Evolutionary conservation across 129 eudicot species (phyloP), one percentile per base, ranked within the genome.

Genomic region (Rutidosis leptorrhynchoides): DNA sequence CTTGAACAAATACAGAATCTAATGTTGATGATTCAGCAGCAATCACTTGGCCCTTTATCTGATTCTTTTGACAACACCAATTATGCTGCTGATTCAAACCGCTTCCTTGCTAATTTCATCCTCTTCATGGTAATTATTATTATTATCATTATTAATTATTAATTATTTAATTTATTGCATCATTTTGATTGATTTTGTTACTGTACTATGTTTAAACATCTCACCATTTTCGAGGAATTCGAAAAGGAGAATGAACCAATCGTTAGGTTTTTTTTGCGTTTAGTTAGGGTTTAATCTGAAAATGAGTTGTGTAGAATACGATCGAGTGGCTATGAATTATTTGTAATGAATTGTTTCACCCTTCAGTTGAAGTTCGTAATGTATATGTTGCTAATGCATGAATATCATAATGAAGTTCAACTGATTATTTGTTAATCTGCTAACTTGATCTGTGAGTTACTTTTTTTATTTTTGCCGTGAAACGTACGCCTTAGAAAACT

Each of bases 41-140:
- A 75, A n/a, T 77, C 87, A n/a, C 62, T 78, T 35, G 42, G 42
- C 42, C 3, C 42, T 7, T 35, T 35, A 35, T 35, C 10, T 42
- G 73, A 74, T 64, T 75, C 77, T 70, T 56, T 22, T 55, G 14
- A 40, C 60, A 37, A 59, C 88, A 54, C 28, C 55, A 54, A 17
- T 49, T n/a, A n/a, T 61, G 67, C 33, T 59, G 12, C 65, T 45
- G 74, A 81, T 59, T 81, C 95, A 17, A 74, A 78, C 49, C 90
- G 88, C 80, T 90, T 90, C 62, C 82, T 90, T 64, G 86, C 90
- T 16, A 62, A 86, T 73, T 77, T 86, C 77, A 69, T 76, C 69
- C 85, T 80, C 58, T 66, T 90, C 57, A 32, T 86, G 88, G 95
- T 90, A 82, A 24, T 7, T 9, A 20, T 15, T 15, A 12, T 29